Percentiles rank a stretch among this genome's conserved stretches.
Evolutionary conservation across 352 stramenopile genomes (phyloP).

Genomic region (Globisporangium paddicum): DNA sequence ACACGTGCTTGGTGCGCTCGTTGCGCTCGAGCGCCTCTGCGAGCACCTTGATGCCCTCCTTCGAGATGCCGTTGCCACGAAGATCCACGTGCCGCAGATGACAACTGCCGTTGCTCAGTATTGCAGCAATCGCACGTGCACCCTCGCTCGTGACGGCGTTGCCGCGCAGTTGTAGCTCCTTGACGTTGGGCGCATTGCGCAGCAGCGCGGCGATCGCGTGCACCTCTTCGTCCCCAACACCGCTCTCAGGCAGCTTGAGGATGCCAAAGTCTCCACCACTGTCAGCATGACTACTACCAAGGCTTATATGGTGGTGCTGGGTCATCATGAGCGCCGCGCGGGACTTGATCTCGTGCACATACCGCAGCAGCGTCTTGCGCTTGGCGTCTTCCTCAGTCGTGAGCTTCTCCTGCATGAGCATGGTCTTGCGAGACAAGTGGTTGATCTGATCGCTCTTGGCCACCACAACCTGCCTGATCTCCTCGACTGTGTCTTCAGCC

Average conservation of each 20-base stretch:
- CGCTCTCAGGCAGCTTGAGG: conserved; percentile 85
- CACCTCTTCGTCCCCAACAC: conserved; percentile 94
- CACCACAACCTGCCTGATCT: conserved; percentile 43
- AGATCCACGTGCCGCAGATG: conserved; percentile 88
- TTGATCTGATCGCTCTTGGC: conserved; percentile 80
- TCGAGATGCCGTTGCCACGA: conserved; percentile 87
- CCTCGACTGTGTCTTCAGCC: conserved; percentile 65
- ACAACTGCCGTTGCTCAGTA: conserved; percentile 79
- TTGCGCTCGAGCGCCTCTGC: conserved; percentile 93
- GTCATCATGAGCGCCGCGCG: conserved; percentile 20
- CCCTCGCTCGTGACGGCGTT: conserved; percentile 93
- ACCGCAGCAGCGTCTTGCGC: conserved; percentile 92
- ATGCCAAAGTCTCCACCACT: conserved; percentile 22
- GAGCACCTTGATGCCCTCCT: conserved; percentile 90
- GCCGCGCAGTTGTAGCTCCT: conserved; percentile 90
- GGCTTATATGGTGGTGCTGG: conserved; percentile 7
- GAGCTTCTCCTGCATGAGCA: conserved; percentile 80
- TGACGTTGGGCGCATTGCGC: conserved; percentile 85
- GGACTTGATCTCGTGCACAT: conserved; percentile 93
- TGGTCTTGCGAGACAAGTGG: conserved; percentile 65
- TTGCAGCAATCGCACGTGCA: conserved; percentile 88
- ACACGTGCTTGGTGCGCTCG: conserved; percentile 92
- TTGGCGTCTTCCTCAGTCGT: conserved; percentile 94
- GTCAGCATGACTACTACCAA: conserved; percentile 4
- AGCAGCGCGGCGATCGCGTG: conserved; percentile 93